Percentiles rank a stretch among this genome's conserved stretches.
Conservation (phyloP, 148 eudicot genomes). For the Vaccinium corymbosum region DNA sequence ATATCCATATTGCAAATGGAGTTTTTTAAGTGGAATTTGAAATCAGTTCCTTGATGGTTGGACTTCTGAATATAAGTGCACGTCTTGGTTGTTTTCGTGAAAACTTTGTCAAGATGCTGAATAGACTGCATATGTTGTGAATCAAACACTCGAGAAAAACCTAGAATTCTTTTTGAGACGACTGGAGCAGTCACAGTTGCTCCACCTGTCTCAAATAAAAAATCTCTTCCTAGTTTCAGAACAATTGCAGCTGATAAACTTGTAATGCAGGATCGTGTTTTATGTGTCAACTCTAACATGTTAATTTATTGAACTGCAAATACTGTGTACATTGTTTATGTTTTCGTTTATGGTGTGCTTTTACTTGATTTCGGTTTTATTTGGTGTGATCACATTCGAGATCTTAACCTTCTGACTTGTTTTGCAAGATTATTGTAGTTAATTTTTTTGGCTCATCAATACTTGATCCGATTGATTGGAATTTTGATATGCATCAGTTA, state of each 20-base stretch:
- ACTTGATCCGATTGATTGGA: background rate
- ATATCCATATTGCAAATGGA: constrained; percentile 5
- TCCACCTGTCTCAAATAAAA: background rate
- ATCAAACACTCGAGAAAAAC: background rate
- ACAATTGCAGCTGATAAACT: background rate
- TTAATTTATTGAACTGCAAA: background rate
- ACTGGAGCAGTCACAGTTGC: background rate
- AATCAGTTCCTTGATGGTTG: background rate
- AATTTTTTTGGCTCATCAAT: background rate
- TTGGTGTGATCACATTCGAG: background rate
- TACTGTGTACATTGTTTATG: background rate
- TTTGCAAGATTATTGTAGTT: background rate
- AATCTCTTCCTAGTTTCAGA: background rate
- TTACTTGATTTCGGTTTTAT: background rate
- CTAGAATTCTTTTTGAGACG: background rate
- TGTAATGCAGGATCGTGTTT: background rate
- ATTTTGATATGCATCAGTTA: background rate
- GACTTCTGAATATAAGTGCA: background rate
- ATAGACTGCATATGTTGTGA: background rate
- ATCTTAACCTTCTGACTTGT: background rate
- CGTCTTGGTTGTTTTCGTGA: background rate
- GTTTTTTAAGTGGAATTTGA: background rate
- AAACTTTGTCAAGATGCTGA: constrained; percentile 8
- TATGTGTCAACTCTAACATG: background rate
- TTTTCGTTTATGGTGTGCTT: background rate